A percentile compares a stretch with the other conserved stretches of the same genome.
Conservation (phyloP, 495 filamentous ascomycete species). For the Aspergillus heteromorphus region DNA sequence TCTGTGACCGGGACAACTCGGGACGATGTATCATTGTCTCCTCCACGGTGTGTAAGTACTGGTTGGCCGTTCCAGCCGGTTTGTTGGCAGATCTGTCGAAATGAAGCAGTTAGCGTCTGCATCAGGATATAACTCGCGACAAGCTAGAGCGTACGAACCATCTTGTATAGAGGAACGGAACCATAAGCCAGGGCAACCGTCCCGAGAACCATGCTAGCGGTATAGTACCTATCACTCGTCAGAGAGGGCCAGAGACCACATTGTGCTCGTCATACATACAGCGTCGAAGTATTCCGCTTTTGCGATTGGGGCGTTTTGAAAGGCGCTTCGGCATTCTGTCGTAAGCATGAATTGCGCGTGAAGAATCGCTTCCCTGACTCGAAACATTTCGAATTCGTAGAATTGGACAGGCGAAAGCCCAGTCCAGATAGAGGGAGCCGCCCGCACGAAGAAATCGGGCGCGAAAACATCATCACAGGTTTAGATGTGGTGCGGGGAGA, state of each 20-base stretch:
- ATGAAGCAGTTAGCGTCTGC: slow-evolving; percentile 1
- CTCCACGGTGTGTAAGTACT: slow-evolving; percentile 68
- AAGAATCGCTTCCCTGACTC: slow-evolving; percentile 32
- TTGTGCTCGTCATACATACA: slow-evolving; percentile 22
- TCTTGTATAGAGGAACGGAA: slow-evolving; percentile 96
- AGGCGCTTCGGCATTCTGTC: slow-evolving; percentile 29
- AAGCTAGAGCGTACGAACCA: slow-evolving; percentile 48
- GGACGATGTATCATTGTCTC: slow-evolving; percentile 58
- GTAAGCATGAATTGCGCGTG: slow-evolving; percentile 29
- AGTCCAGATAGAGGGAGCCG: slow-evolving; percentile 14
- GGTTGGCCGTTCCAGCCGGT: slow-evolving; percentile 95
- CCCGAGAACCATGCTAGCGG: slow-evolving; percentile 77
- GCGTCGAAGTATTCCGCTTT: slow-evolving; percentile 39
- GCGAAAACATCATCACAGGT: slow-evolving; percentile 28
- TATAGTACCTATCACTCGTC: slow-evolving; percentile 62
- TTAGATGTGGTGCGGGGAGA: slow-evolving; percentile 9
- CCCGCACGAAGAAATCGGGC: slow-evolving; percentile 25
- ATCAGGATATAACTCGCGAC: not conserved
- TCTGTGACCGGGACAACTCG: slow-evolving; percentile 75
- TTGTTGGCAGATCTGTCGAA: slow-evolving; percentile 80
- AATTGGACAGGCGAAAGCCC: slow-evolving; percentile 13
- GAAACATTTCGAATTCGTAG: slow-evolving; percentile 12
- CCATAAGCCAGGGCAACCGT: slow-evolving; percentile 92
- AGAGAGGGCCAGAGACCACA: not conserved
- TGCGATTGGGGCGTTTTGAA: slow-evolving; percentile 39